A percentile compares a stretch with the other conserved stretches of the same genome.
phyloP scores from a whole-genome alignment of 2,329 filamentous ascomycete genomes.

The Claviceps pusilla region DNA sequence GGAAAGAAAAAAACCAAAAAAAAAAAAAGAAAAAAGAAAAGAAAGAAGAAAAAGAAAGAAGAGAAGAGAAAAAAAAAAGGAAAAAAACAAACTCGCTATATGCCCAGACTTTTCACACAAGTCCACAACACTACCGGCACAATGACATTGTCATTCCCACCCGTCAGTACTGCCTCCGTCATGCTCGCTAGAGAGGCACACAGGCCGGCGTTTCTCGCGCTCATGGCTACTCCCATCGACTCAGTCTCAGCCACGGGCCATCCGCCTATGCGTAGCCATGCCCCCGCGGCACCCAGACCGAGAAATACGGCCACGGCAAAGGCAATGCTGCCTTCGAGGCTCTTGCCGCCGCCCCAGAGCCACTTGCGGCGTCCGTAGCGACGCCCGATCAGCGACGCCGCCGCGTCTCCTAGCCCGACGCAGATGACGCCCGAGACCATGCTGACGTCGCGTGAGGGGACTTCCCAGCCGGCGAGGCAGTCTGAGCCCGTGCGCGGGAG shows the following conservation, averaged over 20 bases:
- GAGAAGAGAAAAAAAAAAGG: background rate
- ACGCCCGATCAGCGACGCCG: slow-evolving; percentile 76
- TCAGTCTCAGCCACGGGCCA: slow-evolving; percentile 42
- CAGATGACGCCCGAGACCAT: slow-evolving; percentile 91
- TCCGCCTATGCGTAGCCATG: slow-evolving; percentile 62
- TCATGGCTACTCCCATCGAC: slow-evolving; percentile 21
- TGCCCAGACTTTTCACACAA: slow-evolving; percentile 62
- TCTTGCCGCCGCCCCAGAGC: slow-evolving; percentile 95
- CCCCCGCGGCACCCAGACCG: slow-evolving; percentile 54
- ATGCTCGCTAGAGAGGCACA: slow-evolving; percentile 73
- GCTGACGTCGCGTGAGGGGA: slow-evolving; percentile 58
- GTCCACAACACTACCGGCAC: slow-evolving; percentile 89
- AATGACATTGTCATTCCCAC: slow-evolving; percentile 96
- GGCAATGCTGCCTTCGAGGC: slow-evolving; percentile 70
- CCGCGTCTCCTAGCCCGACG: slow-evolving; percentile 88
- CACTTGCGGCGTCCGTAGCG: slow-evolving; percentile 80
- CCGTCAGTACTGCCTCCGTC: slow-evolving; percentile 88
- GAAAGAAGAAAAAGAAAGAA: background rate
- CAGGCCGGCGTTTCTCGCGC: slow-evolving; percentile 50
- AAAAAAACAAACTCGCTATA: slow-evolving; percentile 26
- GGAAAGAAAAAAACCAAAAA: too few species aligned
- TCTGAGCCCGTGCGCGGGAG: slow-evolving; percentile 40
- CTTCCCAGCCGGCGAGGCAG: slow-evolving; percentile 59
- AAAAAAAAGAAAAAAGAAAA: background rate
- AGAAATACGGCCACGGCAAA: slow-evolving; percentile 67